phyloP scores from a whole-genome alignment of 441 rosid species.

The Euphorbia schlechtendalii region DNA sequence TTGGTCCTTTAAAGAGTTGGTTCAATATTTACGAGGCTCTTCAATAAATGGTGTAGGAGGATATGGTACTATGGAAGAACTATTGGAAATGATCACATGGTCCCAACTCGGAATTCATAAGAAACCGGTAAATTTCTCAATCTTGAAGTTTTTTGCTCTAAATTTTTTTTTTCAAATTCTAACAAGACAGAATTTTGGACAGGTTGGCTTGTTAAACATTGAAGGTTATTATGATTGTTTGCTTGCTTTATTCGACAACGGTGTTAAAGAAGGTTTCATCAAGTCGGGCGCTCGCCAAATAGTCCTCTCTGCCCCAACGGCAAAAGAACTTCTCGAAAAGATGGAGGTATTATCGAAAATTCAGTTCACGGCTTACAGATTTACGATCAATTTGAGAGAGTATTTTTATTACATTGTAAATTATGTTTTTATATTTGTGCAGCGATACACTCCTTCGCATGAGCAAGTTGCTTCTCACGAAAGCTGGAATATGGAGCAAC shows the following conservation, averaged over 20 bases:
- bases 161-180: constrained; percentile 8
- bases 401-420: too few species aligned
- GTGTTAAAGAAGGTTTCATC: constrained; percentile 89
- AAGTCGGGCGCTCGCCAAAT: constrained; percentile 76
- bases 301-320: constrained; percentile 77
- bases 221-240: constrained; percentile 82
- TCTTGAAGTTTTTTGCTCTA: constrained; percentile 14
- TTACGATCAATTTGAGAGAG: too few species aligned
- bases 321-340: constrained; percentile 76
- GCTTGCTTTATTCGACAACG: constrained; percentile 79
- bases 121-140: constrained; percentile 60
- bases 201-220: constrained; percentile 89
- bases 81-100: constrained; percentile 97
- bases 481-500: constrained; percentile 82
- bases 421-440: constrained; percentile 12
- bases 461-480: constrained; percentile 70
- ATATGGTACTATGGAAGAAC: constrained; percentile 96
- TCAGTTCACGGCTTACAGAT: background rate
- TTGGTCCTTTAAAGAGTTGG: constrained; percentile 1
- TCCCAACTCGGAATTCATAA: constrained; percentile 92
- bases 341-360: constrained; percentile 58
- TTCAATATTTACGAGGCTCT: constrained; percentile 1
- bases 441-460: constrained; percentile 66
- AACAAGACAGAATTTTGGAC: constrained; percentile 16
- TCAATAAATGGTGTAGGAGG: constrained; percentile 51